These are phyloP conservation scores for Castanea mollissima DNA, from an alignment of 306 rosid genomes.

Conservation along the genomic window DNA sequence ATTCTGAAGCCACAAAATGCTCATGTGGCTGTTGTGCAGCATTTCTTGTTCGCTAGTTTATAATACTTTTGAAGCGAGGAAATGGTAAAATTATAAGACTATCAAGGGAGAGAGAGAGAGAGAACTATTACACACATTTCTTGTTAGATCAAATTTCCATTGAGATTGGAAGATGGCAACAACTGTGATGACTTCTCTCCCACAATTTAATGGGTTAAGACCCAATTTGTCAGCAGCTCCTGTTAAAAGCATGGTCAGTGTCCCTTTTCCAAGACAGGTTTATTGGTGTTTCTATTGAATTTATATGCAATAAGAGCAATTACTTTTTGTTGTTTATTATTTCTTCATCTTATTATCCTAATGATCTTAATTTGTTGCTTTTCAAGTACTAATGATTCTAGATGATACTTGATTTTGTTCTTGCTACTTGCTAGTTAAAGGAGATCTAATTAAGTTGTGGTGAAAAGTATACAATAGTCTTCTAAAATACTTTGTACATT, in stretches of 20 bases:
- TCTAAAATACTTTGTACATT: too few species aligned
- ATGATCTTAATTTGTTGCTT: too few species aligned
- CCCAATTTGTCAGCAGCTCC: constrained; percentile 54
- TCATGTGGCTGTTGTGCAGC: constrained; percentile 46
- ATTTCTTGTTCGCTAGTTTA: constrained; percentile 14
- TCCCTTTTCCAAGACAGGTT: neutral
- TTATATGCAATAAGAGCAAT: too few species aligned
- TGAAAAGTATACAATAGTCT: too few species aligned
- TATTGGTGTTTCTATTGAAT: too few species aligned
- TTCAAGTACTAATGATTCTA: too few species aligned
- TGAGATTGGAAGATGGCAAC: constrained; percentile 56
- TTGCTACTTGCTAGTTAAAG: too few species aligned
- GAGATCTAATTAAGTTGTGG: too few species aligned
- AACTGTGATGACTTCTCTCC: constrained; percentile 61
- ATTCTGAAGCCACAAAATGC: constrained; percentile 63
- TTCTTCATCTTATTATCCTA: too few species aligned
- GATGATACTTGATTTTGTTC: too few species aligned
- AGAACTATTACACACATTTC: too few species aligned
- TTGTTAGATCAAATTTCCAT: neutral
- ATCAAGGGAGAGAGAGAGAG: neutral
- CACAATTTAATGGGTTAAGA: constrained; percentile 78
- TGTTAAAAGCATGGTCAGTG: constrained; percentile 53
- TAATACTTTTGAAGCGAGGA: neutral
- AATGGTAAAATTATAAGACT: neutral
- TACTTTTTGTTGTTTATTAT: too few species aligned